These are phyloP conservation scores for Plasmodium cynomolgi DNA, from an alignment of 169 alveolate genomes.

Conservation along the genomic window DNA sequence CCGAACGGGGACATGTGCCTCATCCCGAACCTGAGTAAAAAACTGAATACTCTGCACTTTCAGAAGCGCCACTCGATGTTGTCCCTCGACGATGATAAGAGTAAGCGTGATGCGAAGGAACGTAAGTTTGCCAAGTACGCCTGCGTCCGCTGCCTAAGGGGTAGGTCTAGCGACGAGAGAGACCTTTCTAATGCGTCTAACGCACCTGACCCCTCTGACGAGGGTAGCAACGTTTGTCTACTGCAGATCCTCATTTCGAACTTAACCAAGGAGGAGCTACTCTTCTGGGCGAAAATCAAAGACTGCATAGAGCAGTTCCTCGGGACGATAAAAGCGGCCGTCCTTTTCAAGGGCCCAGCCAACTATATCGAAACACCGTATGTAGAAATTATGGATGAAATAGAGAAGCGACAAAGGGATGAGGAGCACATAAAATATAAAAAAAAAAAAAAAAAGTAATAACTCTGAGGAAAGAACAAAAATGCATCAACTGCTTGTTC, in stretches of 20 bases:
- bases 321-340: constrained; percentile 20
- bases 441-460: constrained; percentile 40
- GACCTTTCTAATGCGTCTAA: neutral
- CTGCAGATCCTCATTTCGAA: constrained; percentile 62
- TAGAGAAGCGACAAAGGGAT: neutral
- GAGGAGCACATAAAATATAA: neutral
- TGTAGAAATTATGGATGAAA: constrained; percentile 28
- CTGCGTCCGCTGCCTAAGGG: constrained; percentile 30
- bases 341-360: constrained; percentile 7
- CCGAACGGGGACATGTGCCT: neutral
- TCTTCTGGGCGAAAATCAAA: constrained; percentile 41
- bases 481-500: constrained; percentile 46
- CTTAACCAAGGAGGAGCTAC: constrained; percentile 38
- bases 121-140: constrained; percentile 33
- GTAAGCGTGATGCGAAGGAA: constrained; percentile 10
- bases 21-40: constrained; percentile 12
- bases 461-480: constrained; percentile 22
- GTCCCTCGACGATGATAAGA: constrained; percentile 30
- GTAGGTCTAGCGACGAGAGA: neutral
- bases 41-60: neutral
- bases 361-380: constrained; percentile 59
- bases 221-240: constrained; percentile 9
- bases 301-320: constrained; percentile 18
- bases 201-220: neutral
- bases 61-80: neutral